Base-by-base conservation (phyloP, 2,329 filamentous ascomycete species). In the Verticillium klebahnii region DNA sequence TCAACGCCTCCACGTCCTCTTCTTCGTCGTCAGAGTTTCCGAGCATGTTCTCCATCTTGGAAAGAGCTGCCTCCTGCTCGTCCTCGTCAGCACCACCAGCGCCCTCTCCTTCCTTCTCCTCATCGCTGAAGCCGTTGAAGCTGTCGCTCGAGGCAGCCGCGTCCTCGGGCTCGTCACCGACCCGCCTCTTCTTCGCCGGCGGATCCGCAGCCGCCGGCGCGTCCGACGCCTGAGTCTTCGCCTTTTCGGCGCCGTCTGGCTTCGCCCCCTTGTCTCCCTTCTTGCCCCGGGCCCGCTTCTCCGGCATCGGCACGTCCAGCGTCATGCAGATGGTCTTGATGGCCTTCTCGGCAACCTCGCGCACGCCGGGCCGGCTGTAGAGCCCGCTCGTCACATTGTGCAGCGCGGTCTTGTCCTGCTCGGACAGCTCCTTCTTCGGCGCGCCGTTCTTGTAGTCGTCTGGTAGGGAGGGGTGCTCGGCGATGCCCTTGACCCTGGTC, bases 311-410 rank as follows among this genome's bases (percentile, higher is more conserved):
- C 0, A 86, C 76, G 2, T 79, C 75, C 17, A 87, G 72, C 3
- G 75, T 72, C 56, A 75, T 71, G 69, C 84, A 86, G 3, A 85
- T 77, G 32, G 74, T 78, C 61, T 74, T 73, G 15, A 85, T 66
- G 1, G 82, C 83, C 67, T 78, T 77, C 31, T 81, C 77, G 11
- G 84, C 72, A 2, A 78, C 77, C 58, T 80, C 75, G 65, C 79
- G 80, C 60, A 86, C 83, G 34, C 80, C 75, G 6, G 77, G 77
- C 59, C 78, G 75, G 62, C 83, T 85, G 69, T 81, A 86, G 2
- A 87, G 73, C 8, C 78, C 79, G 63, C 84, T 87, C 31, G 85
- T 86, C 59, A 87, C 84, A 69, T 86, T 86, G 67, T 87, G 84
- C 31, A 86, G 72, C 2, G 81, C 78, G 0, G 71, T 66, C 59